Percentiles rank a stretch among this genome's conserved stretches.
Evolutionary conservation across 768 basidiomycete species (phyloP).

Genomic region (Coprinopsis marcescibilis): DNA sequence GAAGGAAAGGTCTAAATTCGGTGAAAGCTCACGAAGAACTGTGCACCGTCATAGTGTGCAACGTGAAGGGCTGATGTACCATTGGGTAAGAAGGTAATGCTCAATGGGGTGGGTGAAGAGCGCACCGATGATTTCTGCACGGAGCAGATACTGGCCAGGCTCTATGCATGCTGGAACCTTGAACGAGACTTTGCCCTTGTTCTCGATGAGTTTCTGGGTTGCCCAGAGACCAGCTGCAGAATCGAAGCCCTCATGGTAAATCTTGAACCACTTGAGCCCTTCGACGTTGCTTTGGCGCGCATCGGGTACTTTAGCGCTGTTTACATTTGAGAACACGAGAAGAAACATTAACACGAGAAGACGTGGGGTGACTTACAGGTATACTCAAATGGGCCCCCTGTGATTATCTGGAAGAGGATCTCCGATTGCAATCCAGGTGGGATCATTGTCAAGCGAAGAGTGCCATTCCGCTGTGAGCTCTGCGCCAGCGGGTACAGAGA

Average conservation of each 20-base stretch:
- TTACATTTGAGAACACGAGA: neutral
- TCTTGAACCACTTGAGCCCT: constrained; percentile 53
- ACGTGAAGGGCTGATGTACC: too few species aligned
- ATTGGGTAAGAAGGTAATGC: too few species aligned
- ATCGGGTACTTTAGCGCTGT: constrained; percentile 38
- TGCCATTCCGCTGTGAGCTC: constrained; percentile 49
- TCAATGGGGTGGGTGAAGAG: too few species aligned
- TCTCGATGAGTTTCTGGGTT: constrained; percentile 40
- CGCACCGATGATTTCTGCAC: constrained; percentile 47
- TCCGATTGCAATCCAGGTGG: constrained; percentile 30
- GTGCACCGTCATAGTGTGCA: too few species aligned
- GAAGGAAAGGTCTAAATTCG: too few species aligned
- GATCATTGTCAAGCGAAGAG: constrained; percentile 40
- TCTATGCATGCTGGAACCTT: constrained; percentile 39
- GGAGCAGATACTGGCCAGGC: constrained; percentile 42
- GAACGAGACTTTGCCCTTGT: constrained; percentile 47
- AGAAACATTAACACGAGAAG: neutral
- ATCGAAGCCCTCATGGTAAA: constrained; percentile 37
- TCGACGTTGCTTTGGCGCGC: constrained; percentile 42
- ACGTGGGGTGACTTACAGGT: constrained; percentile 33
- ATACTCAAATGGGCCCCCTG: constrained; percentile 47
- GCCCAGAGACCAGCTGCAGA: constrained; percentile 37
- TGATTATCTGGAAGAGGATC: constrained; percentile 49
- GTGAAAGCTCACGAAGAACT: too few species aligned
- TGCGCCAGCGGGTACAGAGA: constrained; percentile 49